Conservation (phyloP, 257 asterid species). For the Orobanche coerulescens region DNA sequence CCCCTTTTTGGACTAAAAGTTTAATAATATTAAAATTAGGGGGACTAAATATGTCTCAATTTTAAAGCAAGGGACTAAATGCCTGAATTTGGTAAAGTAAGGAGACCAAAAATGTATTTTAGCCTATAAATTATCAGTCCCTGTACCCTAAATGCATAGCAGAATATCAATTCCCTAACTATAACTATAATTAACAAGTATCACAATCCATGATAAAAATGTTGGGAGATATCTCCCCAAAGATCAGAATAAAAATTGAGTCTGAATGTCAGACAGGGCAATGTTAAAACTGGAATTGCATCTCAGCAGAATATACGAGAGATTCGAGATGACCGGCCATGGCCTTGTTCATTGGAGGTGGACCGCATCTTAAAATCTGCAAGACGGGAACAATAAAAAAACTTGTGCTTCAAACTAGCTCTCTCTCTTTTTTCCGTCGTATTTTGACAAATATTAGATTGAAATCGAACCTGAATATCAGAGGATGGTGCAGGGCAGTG, state of each 20-base stretch:
- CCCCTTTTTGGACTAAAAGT: no score
- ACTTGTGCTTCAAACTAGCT: no score
- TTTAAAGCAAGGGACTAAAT: no score
- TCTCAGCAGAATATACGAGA: conserved; percentile 65
- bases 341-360: conserved; percentile 99
- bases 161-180: no score
- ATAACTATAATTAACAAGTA: no score
- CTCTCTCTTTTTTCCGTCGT: background rate
- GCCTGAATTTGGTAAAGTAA: no score
- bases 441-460: background rate
- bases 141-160: no score
- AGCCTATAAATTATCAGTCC: no score
- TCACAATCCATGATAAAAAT: no score
- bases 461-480: conserved; percentile 1
- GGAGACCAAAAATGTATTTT: no score
- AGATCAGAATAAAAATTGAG: background rate
- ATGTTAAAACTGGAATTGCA: conserved; percentile 86
- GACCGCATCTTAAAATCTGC: conserved; percentile 93
- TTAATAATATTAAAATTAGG: no score
- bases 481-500: conserved; percentile 22
- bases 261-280: background rate
- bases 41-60: no score
- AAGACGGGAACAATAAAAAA: background rate
- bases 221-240: conserved; percentile 10
- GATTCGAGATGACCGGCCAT: conserved; percentile 95